A percentile compares a stretch with the other conserved stretches of the same genome.
Conservation (phyloP, 2,329 filamentous ascomycete species). For the Claviceps sp. region DNA sequence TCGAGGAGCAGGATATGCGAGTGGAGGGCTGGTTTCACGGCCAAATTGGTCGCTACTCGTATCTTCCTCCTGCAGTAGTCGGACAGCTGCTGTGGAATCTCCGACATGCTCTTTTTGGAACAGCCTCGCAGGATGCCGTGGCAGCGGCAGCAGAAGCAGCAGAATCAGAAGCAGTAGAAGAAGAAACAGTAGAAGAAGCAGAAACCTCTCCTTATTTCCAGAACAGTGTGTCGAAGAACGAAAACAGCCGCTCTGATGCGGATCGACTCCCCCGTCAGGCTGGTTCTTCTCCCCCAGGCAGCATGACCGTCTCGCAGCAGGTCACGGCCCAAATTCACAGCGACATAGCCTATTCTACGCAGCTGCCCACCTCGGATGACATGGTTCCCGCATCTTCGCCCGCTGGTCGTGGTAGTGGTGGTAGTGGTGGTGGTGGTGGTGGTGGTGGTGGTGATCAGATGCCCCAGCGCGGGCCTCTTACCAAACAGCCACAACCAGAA, state of each 20-base stretch:
- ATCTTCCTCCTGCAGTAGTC: slow-evolving; percentile 42
- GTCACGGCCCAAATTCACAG: slow-evolving; percentile 36
- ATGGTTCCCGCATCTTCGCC: slow-evolving; percentile 20
- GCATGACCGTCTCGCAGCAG: slow-evolving; percentile 34
- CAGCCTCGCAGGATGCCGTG: slow-evolving; percentile 10
- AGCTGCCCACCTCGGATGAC: slow-evolving; percentile 15
- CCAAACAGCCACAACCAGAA: not conserved
- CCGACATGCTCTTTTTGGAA: slow-evolving; percentile 32
- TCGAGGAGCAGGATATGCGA: slow-evolving; percentile 36
- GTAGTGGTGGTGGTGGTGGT: too few species aligned
- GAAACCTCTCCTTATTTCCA: not conserved
- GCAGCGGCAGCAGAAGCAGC: not conserved
- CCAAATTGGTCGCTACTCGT: slow-evolving; percentile 36
- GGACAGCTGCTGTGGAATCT: slow-evolving; percentile 46
- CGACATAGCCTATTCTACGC: slow-evolving; percentile 27
- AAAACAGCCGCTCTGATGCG: not conserved
- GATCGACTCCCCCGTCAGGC: not conserved
- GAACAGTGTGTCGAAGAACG: not conserved
- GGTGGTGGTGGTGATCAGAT: slow-evolving; percentile 6
- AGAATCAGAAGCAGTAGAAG: too few species aligned
- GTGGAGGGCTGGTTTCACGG: slow-evolving; percentile 40
- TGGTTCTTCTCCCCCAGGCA: slow-evolving; percentile 5
- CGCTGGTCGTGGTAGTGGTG: not conserved
- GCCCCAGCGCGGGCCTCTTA: not conserved
- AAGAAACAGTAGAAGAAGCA: too few species aligned